phyloP scores from a whole-genome alignment of 2,329 filamentous ascomycete genomes.

The Gaeumannomyces tritici region DNA sequence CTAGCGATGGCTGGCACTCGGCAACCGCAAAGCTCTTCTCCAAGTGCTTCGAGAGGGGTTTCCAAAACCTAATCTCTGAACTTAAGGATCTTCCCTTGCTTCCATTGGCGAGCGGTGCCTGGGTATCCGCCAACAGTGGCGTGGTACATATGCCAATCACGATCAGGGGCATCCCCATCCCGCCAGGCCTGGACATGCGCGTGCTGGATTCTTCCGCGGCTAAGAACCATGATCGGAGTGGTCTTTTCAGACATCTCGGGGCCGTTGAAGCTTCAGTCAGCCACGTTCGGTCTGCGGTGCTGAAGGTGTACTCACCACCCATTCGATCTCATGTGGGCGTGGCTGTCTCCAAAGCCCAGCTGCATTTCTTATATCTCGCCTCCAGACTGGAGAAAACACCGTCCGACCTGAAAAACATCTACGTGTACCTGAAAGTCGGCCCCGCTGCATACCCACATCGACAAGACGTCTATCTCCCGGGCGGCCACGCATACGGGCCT shows the following conservation, averaged over 20 bases:
- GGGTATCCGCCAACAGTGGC: constrained; percentile 4
- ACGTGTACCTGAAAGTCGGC: neutral
- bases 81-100: constrained; percentile 6
- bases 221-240: constrained; percentile 1
- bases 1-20: constrained; percentile 11
- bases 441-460: neutral
- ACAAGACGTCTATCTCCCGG: constrained; percentile 6
- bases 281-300: neutral
- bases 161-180: constrained; percentile 6
- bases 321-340: neutral
- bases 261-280: neutral
- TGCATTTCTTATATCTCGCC: constrained; percentile 13
- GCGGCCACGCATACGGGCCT: constrained; percentile 9
- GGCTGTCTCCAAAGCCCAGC: constrained; percentile 6
- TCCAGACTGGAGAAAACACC: neutral
- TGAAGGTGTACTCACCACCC: neutral
- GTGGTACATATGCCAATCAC: constrained; percentile 9
- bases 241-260: constrained; percentile 5
- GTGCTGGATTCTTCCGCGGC: constrained; percentile 6
- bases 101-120: constrained; percentile 9
- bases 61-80: neutral
- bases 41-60: neutral
- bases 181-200: constrained; percentile 7
- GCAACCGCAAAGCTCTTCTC: constrained; percentile 11
- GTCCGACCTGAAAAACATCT: neutral